Percentiles rank a stretch among this genome's conserved stretches.
These are phyloP conservation scores for Boletus rubropictus DNA, from an alignment of 768 basidiomycete genomes.

Conservation along the genomic window DNA sequence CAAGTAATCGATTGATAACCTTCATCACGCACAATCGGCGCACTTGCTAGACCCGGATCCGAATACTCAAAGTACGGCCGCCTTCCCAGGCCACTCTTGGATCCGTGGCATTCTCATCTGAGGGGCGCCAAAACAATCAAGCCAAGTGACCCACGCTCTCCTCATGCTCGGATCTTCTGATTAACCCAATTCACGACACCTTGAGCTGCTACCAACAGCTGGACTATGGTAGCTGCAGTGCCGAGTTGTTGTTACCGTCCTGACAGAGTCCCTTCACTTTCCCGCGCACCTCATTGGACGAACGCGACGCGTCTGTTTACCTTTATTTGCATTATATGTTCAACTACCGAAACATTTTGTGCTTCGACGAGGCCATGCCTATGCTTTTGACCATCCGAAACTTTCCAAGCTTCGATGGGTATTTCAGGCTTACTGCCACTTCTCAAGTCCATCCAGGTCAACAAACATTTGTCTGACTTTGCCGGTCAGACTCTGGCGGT, in stretches of 20 bases:
- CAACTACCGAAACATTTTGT: neutral
- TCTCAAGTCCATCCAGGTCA: slow-evolving; percentile 83
- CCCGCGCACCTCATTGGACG: slow-evolving; percentile 12
- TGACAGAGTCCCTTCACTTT: no score
- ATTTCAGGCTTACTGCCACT: slow-evolving; percentile 87
- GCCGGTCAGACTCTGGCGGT: slow-evolving; percentile 82
- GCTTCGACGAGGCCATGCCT: slow-evolving; percentile 3
- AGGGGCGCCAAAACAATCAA: no score
- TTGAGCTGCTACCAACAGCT: no score
- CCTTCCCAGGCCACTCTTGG: no score
- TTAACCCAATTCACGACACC: neutral
- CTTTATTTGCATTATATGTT: slow-evolving; percentile 18
- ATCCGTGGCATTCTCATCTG: neutral
- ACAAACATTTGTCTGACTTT: slow-evolving; percentile 74
- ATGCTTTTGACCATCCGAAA: neutral
- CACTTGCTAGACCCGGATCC: neutral
- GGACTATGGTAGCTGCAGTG: no score
- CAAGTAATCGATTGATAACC: no score
- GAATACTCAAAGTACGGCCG: neutral
- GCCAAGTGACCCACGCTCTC: no score
- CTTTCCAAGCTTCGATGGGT: slow-evolving; percentile 58
- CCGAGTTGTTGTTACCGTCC: no score
- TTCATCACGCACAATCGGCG: neutral
- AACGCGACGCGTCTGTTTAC: slow-evolving; percentile 32
- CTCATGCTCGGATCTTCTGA: no score